A percentile compares a stretch with the other conserved stretches of the same genome.
These are phyloP conservation scores for Roridomyces roridus DNA, from an alignment of 768 basidiomycete species.

Conservation along the genomic window DNA sequence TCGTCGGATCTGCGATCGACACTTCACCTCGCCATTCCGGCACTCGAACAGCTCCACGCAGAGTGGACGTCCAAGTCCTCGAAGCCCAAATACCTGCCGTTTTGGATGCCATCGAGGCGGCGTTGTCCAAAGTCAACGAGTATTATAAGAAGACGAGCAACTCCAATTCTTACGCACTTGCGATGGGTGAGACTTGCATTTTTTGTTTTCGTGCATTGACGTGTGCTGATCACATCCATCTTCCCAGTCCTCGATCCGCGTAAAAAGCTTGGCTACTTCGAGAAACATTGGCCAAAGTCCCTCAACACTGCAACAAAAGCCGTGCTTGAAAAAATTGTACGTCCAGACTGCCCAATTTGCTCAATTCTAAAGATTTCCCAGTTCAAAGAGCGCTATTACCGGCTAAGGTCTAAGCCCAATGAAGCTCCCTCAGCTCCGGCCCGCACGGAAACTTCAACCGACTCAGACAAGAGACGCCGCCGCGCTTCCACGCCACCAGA, in stretches of 20 bases:
- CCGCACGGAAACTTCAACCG: neutral
- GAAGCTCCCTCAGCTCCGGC: too few relatives aligned
- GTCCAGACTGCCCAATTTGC: too few relatives aligned
- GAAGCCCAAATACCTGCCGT: conserved; percentile 24
- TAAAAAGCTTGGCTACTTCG: neutral
- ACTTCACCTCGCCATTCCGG: conserved; percentile 32
- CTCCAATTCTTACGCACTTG: conserved; percentile 38
- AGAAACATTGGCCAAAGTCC: neutral
- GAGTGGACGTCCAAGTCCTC: too few relatives aligned
- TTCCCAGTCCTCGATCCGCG: neutral
- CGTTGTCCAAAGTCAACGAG: conserved; percentile 34
- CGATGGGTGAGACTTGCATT: conserved; percentile 32
- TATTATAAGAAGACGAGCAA: conserved; percentile 40
- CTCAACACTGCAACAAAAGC: neutral
- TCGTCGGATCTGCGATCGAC: conserved; percentile 30
- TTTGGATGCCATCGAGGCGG: conserved; percentile 29
- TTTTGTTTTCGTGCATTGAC: too few relatives aligned
- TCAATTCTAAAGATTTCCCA: neutral
- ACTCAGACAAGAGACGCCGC: neutral
- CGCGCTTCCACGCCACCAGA: neutral
- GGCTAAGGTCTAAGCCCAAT: too few relatives aligned
- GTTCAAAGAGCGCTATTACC: neutral
- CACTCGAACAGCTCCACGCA: conserved; percentile 32
- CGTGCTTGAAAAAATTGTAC: neutral
- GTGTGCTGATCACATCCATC: too few relatives aligned